Conservation (phyloP, 345 rosid species). For the Eucalyptus tenuipes region DNA sequence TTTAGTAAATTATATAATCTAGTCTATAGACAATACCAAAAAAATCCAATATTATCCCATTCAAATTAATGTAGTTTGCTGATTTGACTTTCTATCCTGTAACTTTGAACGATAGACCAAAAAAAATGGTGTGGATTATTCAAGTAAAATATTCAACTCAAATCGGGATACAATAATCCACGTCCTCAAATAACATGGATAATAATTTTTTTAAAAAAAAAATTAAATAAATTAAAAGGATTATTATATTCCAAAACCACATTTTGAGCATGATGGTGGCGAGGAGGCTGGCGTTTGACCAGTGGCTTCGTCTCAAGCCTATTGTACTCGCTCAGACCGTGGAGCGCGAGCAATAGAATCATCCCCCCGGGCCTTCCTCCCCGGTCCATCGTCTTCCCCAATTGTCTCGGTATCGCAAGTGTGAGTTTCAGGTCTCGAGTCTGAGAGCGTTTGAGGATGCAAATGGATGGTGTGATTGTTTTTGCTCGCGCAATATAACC, state of each 20-base stretch:
- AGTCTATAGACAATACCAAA: not conserved
- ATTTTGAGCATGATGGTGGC: not conserved
- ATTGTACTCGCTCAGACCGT: too few species aligned
- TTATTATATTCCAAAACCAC: not conserved
- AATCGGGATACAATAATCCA: not conserved
- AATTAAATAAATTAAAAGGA: not conserved
- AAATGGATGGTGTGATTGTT: not conserved
- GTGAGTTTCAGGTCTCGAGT: not conserved
- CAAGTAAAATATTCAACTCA: not conserved
- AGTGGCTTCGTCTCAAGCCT: too few species aligned
- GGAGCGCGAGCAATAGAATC: too few species aligned
- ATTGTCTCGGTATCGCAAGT: too few species aligned
- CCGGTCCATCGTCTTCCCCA: too few species aligned
- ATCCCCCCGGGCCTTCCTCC: too few species aligned
- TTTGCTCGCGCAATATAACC: not conserved
- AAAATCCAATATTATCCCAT: not conserved
- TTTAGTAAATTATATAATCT: not conserved
- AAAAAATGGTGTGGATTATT: rapidly evolving
- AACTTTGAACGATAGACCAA: not conserved
- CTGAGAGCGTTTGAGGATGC: not conserved
- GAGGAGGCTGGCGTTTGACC: not conserved
- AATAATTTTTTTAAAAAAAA: not conserved
- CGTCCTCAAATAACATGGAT: rapidly evolving
- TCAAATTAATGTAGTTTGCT: not conserved
- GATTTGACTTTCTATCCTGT: not conserved